phyloP scores from a whole-genome alignment of 1,284 basidiomycete species.

The Ganoderma sinense region DNA sequence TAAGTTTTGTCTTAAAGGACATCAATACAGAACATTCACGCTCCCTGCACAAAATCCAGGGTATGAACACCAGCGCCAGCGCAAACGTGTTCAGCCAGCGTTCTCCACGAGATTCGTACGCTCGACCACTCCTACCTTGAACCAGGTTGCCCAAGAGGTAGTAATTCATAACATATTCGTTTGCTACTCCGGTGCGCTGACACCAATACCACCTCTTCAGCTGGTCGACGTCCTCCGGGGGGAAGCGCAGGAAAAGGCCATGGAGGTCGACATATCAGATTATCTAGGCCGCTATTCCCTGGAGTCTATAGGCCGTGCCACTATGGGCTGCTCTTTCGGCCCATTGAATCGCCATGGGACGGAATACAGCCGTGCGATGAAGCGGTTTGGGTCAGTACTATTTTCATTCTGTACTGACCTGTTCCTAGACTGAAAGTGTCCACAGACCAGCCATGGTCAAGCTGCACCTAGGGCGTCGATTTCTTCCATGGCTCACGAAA shows the following conservation, averaged over 20 bases:
- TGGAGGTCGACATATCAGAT: constrained; percentile 18
- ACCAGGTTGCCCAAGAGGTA: neutral
- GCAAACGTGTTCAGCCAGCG: neutral
- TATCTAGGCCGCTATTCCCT: constrained; percentile 16
- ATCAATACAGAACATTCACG: neutral
- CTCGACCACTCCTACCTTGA: neutral
- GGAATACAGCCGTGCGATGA: constrained; percentile 19
- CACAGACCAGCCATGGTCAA: constrained; percentile 15
- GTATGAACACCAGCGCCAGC: neutral
- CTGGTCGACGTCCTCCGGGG: constrained; percentile 4
- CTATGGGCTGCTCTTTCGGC: constrained; percentile 17
- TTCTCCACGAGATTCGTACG: neutral
- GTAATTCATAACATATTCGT: neutral
- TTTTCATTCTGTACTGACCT: neutral
- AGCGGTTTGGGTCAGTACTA: constrained; percentile 13
- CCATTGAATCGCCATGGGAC: constrained; percentile 15
- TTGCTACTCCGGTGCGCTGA: neutral
- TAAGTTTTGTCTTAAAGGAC: neutral
- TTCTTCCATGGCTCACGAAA: constrained; percentile 16
- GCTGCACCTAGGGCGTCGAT: constrained; percentile 5
- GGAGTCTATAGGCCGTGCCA: constrained; percentile 16
- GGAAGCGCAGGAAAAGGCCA: neutral
- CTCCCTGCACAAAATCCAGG: neutral
- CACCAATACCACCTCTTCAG: neutral
- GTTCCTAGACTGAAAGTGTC: no score